Evolutionary conservation across 371 early-diverging fungal species (phyloP), one percentile per base, ranked within the genome.

Genomic region (Mortierella sp.): DNA sequence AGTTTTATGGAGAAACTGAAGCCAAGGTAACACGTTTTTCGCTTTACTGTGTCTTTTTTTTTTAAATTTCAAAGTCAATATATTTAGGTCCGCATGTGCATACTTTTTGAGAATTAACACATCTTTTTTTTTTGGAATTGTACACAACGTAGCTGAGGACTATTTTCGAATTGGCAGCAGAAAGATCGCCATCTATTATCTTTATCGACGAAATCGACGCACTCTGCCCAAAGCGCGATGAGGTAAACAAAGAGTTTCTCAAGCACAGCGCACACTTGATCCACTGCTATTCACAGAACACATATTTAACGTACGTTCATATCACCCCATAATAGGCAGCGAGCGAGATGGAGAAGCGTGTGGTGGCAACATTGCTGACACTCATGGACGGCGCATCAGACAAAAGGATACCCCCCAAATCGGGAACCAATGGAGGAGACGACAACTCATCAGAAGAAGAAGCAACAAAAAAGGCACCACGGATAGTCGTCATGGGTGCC

Each of bases 161-260:
- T 57, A 88, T 98, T 24, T 98, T 99, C 90, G 92, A 93, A 16
- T 83, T 96, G 74, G 99, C 99, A 0, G 90, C 90, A 31, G 93
- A 94, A 28, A 93, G 92, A 34, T 93, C 96, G 24, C 99, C 99
- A 1, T 91, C 97, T 24, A 96, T 99, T 42, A 95, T 99, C 26
- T 98, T 99, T 87, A 97, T 99, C 77, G 99, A 99, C 87, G 99
- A 99, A 88, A 97, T 99, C 74, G 99, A 99, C 82, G 96, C 99
- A 0, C 91, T 99, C 0, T 98, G 98, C 83, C 97, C 99, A 0
- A 95, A 94, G 77, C 92, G 99, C n/a, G 97, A 97, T 65, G 94
- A 94, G 80, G 95, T 93, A 88, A 80, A 80, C 10, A 0, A 38
- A 38, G 42, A 38, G 42, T 5, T 21, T 47, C 9, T 26, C 4